These are phyloP conservation scores for Monosporascus ibericus DNA, from an alignment of 2,329 filamentous ascomycete genomes.

Conservation along the genomic window DNA sequence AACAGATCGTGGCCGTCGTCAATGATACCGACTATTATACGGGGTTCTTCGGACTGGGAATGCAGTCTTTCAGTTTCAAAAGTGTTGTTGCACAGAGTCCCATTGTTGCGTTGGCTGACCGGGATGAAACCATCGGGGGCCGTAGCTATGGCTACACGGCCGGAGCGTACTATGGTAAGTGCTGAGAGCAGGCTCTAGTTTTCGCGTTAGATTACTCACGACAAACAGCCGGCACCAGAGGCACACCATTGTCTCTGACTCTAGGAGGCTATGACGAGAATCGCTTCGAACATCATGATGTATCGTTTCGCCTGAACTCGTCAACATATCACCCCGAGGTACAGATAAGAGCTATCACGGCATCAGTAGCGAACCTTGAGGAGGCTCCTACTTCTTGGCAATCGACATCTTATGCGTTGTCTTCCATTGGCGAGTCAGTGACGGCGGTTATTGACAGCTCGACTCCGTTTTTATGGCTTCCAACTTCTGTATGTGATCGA, in stretches of 20 bases:
- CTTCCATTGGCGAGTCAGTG: constrained; percentile 40
- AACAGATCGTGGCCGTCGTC: constrained; percentile 43
- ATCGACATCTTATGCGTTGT: constrained; percentile 31
- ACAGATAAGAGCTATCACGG: constrained; percentile 52
- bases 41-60: constrained; percentile 52
- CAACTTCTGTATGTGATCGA: constrained; percentile 51
- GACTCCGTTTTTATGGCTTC: constrained; percentile 59
- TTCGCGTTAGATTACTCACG: constrained; percentile 16
- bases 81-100: constrained; percentile 43
- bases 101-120: constrained; percentile 52
- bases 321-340: constrained; percentile 51
- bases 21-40: constrained; percentile 51
- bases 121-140: constrained; percentile 58
- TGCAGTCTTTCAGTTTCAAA: constrained; percentile 46
- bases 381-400: constrained; percentile 33
- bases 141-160: constrained; percentile 72
- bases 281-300: constrained; percentile 55
- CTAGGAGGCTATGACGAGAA: constrained; percentile 65
- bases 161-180: constrained; percentile 64
- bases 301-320: constrained; percentile 51
- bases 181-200: background rate
- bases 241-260: constrained; percentile 52
- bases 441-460: constrained; percentile 56
- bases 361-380: constrained; percentile 27
- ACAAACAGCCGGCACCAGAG: constrained; percentile 26